Percentiles rank a stretch among this genome's conserved stretches.
phyloP scores from a whole-genome alignment of 805 yeast genomes.

The Ogataea nitratoaversa region DNA sequence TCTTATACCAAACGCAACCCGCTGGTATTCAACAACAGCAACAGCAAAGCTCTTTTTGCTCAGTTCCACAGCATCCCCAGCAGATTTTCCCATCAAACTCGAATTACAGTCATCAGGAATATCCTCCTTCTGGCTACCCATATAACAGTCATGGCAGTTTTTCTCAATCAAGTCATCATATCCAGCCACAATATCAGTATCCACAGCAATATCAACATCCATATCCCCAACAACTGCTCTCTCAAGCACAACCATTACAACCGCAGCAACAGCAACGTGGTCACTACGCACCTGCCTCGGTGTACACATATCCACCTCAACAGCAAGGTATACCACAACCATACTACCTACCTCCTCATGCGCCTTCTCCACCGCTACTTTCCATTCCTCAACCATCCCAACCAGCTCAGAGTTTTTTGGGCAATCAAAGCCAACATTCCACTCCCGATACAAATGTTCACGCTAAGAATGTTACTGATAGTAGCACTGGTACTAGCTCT shows the following conservation, averaged over 20 bases:
- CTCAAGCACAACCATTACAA: slow-evolving; percentile 1
- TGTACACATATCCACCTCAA: neutral
- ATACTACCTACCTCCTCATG: neutral
- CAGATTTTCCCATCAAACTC: neutral
- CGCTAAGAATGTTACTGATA: too few relatives aligned
- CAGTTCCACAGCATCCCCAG: neutral
- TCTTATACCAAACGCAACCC: neutral
- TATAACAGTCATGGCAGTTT: neutral
- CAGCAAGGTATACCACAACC: neutral
- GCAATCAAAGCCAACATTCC: neutral
- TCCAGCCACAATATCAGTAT: too few relatives aligned
- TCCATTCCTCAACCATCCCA: neutral
- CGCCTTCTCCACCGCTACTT: neutral
- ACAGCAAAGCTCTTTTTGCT: neutral
- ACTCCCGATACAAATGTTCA: too few relatives aligned
- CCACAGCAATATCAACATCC: neutral
- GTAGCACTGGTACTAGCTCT: too few relatives aligned
- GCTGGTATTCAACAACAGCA: neutral
- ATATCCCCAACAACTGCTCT: slow-evolving; percentile 1
- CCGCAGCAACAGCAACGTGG: neutral
- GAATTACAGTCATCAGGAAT: neutral
- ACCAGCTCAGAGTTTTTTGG: too few relatives aligned
- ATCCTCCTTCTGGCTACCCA: neutral
- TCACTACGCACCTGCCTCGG: neutral
- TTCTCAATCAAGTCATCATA: too few relatives aligned